phyloP scores from a whole-genome alignment of 2,329 filamentous ascomycete genomes.

The Diatrype stigma region DNA sequence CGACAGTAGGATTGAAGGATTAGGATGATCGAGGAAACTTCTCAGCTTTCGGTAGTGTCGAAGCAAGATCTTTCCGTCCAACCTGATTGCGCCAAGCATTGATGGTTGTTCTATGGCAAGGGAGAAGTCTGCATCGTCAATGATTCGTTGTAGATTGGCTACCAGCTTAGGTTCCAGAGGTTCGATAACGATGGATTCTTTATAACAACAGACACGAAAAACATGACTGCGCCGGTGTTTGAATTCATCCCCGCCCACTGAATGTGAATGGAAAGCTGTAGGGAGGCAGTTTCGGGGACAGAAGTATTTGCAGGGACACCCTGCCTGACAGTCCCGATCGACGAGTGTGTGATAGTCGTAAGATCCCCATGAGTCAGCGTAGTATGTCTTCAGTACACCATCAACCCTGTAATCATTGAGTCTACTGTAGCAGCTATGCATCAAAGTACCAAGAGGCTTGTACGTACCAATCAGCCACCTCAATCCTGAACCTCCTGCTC shows the following conservation, averaged over 20 bases:
- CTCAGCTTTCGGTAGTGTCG: background rate
- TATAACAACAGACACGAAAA: background rate
- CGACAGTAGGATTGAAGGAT: background rate
- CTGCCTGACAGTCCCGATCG: background rate
- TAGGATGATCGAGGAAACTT: background rate
- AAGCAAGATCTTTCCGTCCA: background rate
- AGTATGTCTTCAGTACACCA: background rate
- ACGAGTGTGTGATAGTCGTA: background rate
- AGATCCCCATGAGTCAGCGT: slow-evolving; percentile 3
- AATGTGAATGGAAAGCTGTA: background rate
- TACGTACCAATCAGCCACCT: background rate
- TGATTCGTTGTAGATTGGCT: background rate
- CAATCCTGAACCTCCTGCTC: background rate
- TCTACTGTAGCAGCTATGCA: background rate
- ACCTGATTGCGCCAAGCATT: background rate
- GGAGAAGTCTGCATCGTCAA: background rate
- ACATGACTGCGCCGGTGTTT: background rate
- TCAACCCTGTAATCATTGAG: background rate
- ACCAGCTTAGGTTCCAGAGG: background rate
- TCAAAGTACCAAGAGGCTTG: background rate
- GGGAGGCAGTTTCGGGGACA: background rate
- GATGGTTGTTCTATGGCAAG: background rate
- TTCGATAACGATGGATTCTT: background rate
- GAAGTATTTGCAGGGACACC: background rate
- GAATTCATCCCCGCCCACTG: background rate